A percentile compares a stretch with the other conserved stretches of the same genome.
phyloP scores from a whole-genome alignment of 768 basidiomycete species.

The Cyclocybe aegerita region DNA sequence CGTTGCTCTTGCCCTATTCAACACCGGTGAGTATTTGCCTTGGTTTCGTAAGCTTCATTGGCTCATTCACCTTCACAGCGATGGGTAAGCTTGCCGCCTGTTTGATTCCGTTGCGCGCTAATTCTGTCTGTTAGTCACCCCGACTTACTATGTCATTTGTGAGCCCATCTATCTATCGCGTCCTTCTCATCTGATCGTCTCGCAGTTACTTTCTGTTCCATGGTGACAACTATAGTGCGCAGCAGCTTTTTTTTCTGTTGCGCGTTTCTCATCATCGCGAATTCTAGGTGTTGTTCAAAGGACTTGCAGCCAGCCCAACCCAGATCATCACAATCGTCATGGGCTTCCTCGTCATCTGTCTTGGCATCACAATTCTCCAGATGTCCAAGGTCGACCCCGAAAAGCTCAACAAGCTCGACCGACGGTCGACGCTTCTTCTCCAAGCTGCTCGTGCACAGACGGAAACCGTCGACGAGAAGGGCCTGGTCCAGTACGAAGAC shows the following conservation, averaged over 20 bases:
- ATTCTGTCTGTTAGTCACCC: slow-evolving; percentile 57
- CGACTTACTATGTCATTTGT: slow-evolving; percentile 88
- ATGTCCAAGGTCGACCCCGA: slow-evolving; percentile 93
- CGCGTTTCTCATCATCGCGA: neutral
- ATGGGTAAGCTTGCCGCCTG: slow-evolving; percentile 50
- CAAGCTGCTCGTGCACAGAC: slow-evolving; percentile 79
- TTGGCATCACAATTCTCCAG: slow-evolving; percentile 94
- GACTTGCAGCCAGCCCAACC: slow-evolving; percentile 71
- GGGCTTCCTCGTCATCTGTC: slow-evolving; percentile 88
- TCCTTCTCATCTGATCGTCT: slow-evolving; percentile 12
- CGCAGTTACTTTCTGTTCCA: slow-evolving; percentile 79
- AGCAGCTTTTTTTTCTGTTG: slow-evolving; percentile 14
- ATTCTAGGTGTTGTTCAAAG: slow-evolving; percentile 80
- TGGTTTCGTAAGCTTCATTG: neutral
- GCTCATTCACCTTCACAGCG: slow-evolving; percentile 34
- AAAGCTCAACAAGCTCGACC: slow-evolving; percentile 76
- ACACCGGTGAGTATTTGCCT: slow-evolving; percentile 59
- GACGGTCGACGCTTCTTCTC: slow-evolving; percentile 86
- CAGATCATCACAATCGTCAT: slow-evolving; percentile 90
- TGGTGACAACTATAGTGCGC: slow-evolving; percentile 74
- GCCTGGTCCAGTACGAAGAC: slow-evolving; percentile 66
- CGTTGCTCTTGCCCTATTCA: slow-evolving; percentile 93
- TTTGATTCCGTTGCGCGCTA: slow-evolving; percentile 2
- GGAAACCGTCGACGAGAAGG: slow-evolving; percentile 71
- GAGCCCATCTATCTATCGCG: slow-evolving; percentile 23